A percentile compares a stretch with the other conserved stretches of the same genome.
These are phyloP conservation scores for Avicennia marina DNA, from an alignment of 257 asterid species.

Conservation along the genomic window DNA sequence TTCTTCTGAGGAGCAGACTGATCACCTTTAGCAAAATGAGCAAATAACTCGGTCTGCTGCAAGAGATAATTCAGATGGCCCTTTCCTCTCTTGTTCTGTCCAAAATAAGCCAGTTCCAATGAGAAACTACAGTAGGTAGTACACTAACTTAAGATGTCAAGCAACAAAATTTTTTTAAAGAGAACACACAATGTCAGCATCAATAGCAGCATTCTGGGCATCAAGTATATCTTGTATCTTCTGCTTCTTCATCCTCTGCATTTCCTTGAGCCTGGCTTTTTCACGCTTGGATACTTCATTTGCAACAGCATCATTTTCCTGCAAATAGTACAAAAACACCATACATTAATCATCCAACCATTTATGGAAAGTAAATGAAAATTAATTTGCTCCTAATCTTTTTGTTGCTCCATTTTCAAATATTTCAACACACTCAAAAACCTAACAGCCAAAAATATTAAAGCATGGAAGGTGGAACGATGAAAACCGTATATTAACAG, in stretches of 20 bases:
- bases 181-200: slow-evolving; percentile 79
- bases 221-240: slow-evolving; percentile 83
- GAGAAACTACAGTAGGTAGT: background rate
- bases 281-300: slow-evolving; percentile 71
- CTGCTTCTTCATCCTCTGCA: slow-evolving; percentile 78
- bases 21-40: slow-evolving; percentile 94
- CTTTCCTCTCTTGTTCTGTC: slow-evolving; percentile 88
- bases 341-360: background rate
- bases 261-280: slow-evolving; percentile 60
- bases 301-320: slow-evolving; percentile 50
- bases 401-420: background rate
- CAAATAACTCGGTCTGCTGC: slow-evolving; percentile 95
- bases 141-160: background rate
- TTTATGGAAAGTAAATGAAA: background rate
- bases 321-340: background rate
- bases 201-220: slow-evolving; percentile 85
- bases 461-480: background rate
- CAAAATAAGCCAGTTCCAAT: slow-evolving; percentile 20
- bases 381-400: background rate
- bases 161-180: background rate
- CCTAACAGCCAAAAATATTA: background rate
- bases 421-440: background rate
- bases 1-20: slow-evolving; percentile 59
- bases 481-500: background rate
- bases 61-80: slow-evolving; percentile 88